A percentile compares a stretch with the other conserved stretches of the same genome.
Conservation (phyloP, 1,284 basidiomycete genomes). For the Apiotrichum veenhuisii region DNA sequence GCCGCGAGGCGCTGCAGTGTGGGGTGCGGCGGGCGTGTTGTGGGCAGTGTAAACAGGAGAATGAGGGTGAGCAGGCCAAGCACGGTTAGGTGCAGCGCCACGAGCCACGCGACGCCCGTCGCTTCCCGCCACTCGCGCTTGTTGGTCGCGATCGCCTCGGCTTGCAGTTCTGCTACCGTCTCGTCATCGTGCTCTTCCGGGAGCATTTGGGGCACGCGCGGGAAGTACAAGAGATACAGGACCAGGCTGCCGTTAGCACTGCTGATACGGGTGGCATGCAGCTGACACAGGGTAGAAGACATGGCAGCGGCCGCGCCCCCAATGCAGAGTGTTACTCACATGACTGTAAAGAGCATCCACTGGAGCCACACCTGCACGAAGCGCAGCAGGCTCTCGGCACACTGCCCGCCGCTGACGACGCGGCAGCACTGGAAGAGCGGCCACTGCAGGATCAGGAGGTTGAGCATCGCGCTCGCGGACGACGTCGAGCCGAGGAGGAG, state of each 20-base stretch:
- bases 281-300: no score
- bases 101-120: slow-evolving; percentile 67
- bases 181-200: slow-evolving; percentile 50
- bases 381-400: slow-evolving; percentile 77
- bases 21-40: slow-evolving; percentile 47
- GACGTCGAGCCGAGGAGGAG: slow-evolving; percentile 87
- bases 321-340: no score
- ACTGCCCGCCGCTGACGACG: slow-evolving; percentile 58
- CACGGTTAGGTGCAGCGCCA: slow-evolving; percentile 60
- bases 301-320: no score
- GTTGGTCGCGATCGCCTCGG: slow-evolving; percentile 12
- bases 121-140: slow-evolving; percentile 73
- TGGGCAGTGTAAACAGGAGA: slow-evolving; percentile 50
- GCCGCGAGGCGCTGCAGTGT: slow-evolving; percentile 68
- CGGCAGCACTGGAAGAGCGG: slow-evolving; percentile 77
- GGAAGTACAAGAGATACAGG: slow-evolving; percentile 90
- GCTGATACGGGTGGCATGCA: no score
- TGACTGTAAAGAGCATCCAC: slow-evolving; percentile 79
- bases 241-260: no score
- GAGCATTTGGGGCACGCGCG: slow-evolving; percentile 46
- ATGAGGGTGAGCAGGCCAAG: slow-evolving; percentile 35
- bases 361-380: slow-evolving; percentile 77
- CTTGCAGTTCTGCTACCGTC: not conserved
- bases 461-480: slow-evolving; percentile 72
- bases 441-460: slow-evolving; percentile 90